Conservation (phyloP, 1,284 basidiomycete genomes). For the Ganoderma leucocontextum region DNA sequence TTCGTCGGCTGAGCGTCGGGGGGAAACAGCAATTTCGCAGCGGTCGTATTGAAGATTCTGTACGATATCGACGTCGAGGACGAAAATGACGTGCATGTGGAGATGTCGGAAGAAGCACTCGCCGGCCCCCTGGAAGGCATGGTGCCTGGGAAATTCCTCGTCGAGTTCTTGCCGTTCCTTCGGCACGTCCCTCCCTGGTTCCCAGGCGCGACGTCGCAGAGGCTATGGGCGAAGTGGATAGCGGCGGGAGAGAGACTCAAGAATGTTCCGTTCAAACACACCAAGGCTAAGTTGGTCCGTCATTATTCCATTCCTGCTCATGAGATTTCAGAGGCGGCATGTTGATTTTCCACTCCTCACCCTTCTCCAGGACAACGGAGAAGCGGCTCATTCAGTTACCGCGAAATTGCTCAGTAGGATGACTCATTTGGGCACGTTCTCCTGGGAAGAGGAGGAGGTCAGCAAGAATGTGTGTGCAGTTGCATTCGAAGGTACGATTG, state of each 20-base stretch:
- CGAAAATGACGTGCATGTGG: constrained; percentile 23
- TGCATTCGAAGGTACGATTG: constrained; percentile 21
- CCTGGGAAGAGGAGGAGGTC: background rate
- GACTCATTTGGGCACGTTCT: background rate
- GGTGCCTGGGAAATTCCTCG: constrained; percentile 14
- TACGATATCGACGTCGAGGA: constrained; percentile 24
- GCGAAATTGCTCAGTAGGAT: background rate
- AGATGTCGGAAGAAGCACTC: constrained; percentile 20
- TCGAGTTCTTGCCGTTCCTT: constrained; percentile 25
- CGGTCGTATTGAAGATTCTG: constrained; percentile 22
- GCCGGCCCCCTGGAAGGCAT: background rate
- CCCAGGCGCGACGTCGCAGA: constrained; percentile 24
- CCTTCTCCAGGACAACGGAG: background rate
- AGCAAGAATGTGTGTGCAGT: constrained; percentile 16
- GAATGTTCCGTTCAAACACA: constrained; percentile 1
- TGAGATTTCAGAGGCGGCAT: background rate
- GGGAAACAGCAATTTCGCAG: constrained; percentile 6
- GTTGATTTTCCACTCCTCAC: background rate
- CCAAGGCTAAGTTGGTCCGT: constrained; percentile 7
- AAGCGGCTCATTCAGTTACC: background rate
- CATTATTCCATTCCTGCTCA: too few relatives aligned
- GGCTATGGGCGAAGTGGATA: constrained; percentile 13
- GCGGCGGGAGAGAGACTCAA: background rate
- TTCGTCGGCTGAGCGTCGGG: background rate
- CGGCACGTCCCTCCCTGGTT: constrained; percentile 25